Evolutionary conservation across 768 basidiomycete genomes (phyloP).

Genomic region (Hebeloma cylindrosporum): DNA sequence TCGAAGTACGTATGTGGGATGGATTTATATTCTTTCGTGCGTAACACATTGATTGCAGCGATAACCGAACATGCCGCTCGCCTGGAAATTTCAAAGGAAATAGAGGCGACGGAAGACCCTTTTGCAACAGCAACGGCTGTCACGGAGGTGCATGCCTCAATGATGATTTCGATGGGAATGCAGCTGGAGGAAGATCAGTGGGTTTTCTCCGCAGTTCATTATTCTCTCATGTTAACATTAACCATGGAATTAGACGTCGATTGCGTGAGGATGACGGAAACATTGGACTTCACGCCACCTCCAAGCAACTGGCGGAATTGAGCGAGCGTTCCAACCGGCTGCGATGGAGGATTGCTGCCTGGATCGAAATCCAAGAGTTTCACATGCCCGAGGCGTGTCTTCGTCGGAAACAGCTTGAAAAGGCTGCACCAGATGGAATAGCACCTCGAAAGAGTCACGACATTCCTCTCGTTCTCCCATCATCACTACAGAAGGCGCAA

Average conservation of each 20-base stretch:
- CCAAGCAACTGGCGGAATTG: conserved; percentile 6
- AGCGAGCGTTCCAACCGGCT: conserved; percentile 6
- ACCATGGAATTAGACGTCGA: background rate
- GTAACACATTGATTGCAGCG: background rate
- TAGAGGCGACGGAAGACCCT: too few species aligned
- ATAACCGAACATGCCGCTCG: conserved; percentile 2
- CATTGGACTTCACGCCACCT: conserved; percentile 4
- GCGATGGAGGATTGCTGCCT: conserved; percentile 2
- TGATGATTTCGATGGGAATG: background rate
- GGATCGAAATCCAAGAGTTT: conserved; percentile 12
- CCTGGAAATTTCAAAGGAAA: conserved; percentile 5
- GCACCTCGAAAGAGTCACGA: background rate
- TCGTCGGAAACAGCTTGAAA: background rate
- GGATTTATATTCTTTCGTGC: background rate
- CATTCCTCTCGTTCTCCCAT: conserved; percentile 10
- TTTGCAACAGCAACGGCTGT: too few species aligned
- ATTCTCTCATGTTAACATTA: background rate
- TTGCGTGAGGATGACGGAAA: background rate
- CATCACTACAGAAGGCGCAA: background rate
- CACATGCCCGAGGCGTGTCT: conserved; percentile 5
- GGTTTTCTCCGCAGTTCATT: background rate
- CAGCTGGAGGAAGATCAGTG: background rate
- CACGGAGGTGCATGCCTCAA: background rate
- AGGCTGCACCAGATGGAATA: background rate
- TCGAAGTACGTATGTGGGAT: conserved; percentile 9